Base-by-base conservation (phyloP, 305 asterid species). In the Lippia alba region DNA sequence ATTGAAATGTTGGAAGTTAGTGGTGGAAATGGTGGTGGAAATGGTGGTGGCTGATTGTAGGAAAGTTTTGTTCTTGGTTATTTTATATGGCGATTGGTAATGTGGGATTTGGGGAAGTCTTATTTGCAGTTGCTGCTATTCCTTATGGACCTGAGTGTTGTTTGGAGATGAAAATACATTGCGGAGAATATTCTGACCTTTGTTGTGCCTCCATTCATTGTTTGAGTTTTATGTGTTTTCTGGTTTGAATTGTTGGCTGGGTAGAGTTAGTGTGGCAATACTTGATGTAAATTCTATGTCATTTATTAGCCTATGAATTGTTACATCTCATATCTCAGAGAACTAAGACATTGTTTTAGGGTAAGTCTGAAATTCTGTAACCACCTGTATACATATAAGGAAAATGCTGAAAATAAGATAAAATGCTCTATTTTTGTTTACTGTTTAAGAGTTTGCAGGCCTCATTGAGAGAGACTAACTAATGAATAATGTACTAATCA, bases 1-100 rank as follows among this genome's bases (percentile, higher is more conserved):
- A n/a, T 51, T 66, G 24, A 49, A 32, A 51, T 33, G 18, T 16
- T 20, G n/a, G 70, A 50, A 49, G 12, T 44, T 57, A 8, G 46
- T 19, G 32, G 8, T 15, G 56, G 78, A 77, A 72, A 74, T 72
- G 74, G 45, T 61, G 68, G 15, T 44, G 49, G 32, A n/a, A n/a
- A n/a, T n/a, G 18, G 0, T 8, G 15, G 12, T 62, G 16, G 49
- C 15, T 57, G 61, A 50, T 66, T 64, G 8, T 14, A 14, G n/a
- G 19, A 49, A 46, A 46, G 0, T 49, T 49, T 49, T 14, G 17
- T 20, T 56, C 63, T 24, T 56, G 14, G 66, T 51, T 30, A 4
- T 1, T 68, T 11, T 5, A 20, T 70, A 10, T 36, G 8, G n/a
- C 19, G 15, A 3, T 3, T 39, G 56, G 56, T 66, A 51, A 12